These are phyloP conservation scores for Yamadazyma buinensis DNA, from an alignment of 1,139 yeast genomes.

Conservation along the genomic window DNA sequence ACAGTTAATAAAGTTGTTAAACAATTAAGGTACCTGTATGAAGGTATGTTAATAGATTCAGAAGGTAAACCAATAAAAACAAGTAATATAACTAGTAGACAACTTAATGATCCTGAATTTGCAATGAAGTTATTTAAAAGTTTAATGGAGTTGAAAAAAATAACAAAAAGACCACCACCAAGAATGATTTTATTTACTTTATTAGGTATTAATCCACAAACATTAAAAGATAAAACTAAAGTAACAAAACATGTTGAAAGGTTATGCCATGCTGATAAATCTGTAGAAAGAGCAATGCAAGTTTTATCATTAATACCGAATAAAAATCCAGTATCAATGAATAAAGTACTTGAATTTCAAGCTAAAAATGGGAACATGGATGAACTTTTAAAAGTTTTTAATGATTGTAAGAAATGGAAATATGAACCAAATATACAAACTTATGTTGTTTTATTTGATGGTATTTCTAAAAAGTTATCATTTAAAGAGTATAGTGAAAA, in stretches of 20 bases:
- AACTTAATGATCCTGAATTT: constrained; percentile 6
- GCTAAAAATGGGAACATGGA: constrained; percentile 32
- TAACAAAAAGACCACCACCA: constrained; percentile 31
- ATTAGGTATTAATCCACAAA: constrained; percentile 55
- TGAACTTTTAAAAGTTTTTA: constrained; percentile 45
- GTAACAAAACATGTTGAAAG: constrained; percentile 52
- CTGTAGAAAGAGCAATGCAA: constrained; percentile 48
- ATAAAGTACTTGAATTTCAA: constrained; percentile 50
- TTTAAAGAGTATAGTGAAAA: constrained; percentile 31
- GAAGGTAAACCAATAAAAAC: constrained; percentile 13
- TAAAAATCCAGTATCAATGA: constrained; percentile 59
- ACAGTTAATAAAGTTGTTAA: constrained; percentile 20
- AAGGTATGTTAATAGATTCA: constrained; percentile 15
- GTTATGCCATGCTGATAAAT: constrained; percentile 46
- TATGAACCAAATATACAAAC: constrained; percentile 52
- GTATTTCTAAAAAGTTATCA: constrained; percentile 41
- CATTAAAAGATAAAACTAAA: constrained; percentile 51
- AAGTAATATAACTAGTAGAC: constrained; percentile 11
- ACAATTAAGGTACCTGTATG: constrained; percentile 15
- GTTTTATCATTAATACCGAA: constrained; percentile 41
- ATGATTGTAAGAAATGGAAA: constrained; percentile 59
- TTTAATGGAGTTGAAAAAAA: constrained; percentile 22
- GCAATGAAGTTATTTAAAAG: constrained; percentile 25
- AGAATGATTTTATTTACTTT: constrained; percentile 45
- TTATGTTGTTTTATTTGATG: constrained; percentile 53